Evolutionary conservation across 108 stramenopile genomes (phyloP), one percentile per base, ranked within the genome.

Genomic region (Cyclotella sp.): DNA sequence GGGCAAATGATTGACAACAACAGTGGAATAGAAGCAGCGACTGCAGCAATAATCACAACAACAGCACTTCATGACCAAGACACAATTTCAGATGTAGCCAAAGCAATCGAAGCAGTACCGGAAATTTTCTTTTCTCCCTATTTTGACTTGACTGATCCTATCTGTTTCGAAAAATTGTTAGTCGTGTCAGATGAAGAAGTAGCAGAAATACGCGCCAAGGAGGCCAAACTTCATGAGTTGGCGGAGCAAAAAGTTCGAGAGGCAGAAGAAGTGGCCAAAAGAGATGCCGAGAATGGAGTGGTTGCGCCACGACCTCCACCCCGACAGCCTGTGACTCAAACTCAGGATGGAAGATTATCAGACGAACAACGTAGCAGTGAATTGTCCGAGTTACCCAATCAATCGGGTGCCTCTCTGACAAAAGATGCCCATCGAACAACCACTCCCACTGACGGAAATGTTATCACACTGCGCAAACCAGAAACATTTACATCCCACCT

Each of bases 141-240:
- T 43, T 93, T 95, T 76, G 92, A 93, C 76, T 81, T 95, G 74
- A 93, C 92, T 0, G 87, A 95, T 66, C 87, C 91, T 19, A 59
- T 81, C 18, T 91, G 87, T n/a, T 95, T 95, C 84, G 84, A 85
- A 43, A 78, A 82, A 45, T 57, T 93, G 9, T 60, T 95, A 26
- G 85, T 85, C 19, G 58, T 91, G 41, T 45, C 64, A 19, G 80
- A 85, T 18, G 79, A 77, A 46, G 79, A 78, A 43, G 83, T 81
- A 41, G 77, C 79, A 10, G 72, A 74, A 45, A 78, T 83, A 68
- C 72, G 77, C 9, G 79, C 75, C 24, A 81, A 72, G 63, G 77
- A 77, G 75, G 79, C 75, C 63, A 55, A 63, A 53, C 30, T 83
- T 22, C 78, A 79, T 63, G 82, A 77, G 3, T 73, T 83, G 24